Evolutionary conservation across 129 eudicot species (phyloP), one percentile per base, ranked within the genome.

Genomic region (Helichrysum umbraculigerum): DNA sequence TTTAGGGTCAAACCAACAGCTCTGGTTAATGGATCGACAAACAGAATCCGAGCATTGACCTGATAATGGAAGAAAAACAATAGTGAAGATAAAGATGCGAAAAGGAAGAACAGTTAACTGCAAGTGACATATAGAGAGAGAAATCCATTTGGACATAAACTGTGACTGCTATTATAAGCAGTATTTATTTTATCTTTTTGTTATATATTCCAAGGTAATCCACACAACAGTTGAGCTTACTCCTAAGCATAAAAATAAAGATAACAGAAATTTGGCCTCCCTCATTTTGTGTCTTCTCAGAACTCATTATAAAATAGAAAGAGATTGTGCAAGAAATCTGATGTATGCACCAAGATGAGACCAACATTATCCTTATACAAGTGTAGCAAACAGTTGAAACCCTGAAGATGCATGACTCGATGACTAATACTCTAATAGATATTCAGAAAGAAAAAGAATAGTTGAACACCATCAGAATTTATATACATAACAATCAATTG

Each of bases 1-100:
- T 91, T 94, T 82, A 94, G 72, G 17, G 98, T 94, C 78, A 94
- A 85, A 66, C 98, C 98, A 76, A 94, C 89, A 70, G 98, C 98
- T 82, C 98, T 88, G 28, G 88, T 88, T 60, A 90, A 83, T 11
- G 97, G 98, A 72, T 94, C 98, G 66, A 94, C 83, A 42, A 94
- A 94, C 71, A 94, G 82, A 78, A 94, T 88, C 72, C 98, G 90
- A 8, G 98, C 97, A 89, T 94, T 94, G 74, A 94, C 92, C 98
- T 94, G 80, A 64, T 60, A 72, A 72, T 57, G 78, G 47, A 30
- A 39, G 41, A 42, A 76, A 80, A 77, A 69, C 32, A 54, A n/a
- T 9, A 61, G 62, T 47, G 32, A 73, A 66, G 35, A 57, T 20
- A 73, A 67, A 70, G 71, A 78, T 11, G 17, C 17, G 56, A 29